Evolutionary conservation across 768 basidiomycete species (phyloP).

Genomic region (Psilocybe subaeruginosa): DNA sequence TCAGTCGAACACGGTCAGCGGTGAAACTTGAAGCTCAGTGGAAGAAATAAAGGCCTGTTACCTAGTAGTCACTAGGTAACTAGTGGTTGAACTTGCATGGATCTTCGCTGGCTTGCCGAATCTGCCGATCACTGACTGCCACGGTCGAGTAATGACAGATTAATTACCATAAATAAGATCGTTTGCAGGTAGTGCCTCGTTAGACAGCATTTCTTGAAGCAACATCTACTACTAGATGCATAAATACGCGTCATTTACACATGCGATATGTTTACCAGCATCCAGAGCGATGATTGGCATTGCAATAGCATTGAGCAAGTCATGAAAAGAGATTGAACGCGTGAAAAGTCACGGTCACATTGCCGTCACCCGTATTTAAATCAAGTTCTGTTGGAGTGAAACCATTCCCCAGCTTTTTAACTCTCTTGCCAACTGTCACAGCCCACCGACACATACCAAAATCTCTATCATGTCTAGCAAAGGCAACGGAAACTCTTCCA

Average conservation of each 20-base stretch:
- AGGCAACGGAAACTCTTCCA: constrained; percentile 17
- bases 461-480: neutral
- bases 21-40: neutral
- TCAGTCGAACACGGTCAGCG: neutral
- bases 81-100: no score
- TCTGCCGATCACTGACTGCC: neutral
- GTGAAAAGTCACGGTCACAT: neutral
- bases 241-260: no score
- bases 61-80: no score
- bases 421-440: neutral
- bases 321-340: neutral
- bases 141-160: neutral
- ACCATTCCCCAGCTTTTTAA: neutral
- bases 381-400: neutral
- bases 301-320: no score
- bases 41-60: neutral
- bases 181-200: neutral
- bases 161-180: neutral
- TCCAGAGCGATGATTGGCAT: no score
- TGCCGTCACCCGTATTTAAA: neutral
- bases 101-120: no score
- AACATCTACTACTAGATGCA: no score
- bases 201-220: no score
- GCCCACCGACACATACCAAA: neutral
- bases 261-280: no score